Percentiles rank a stretch among this genome's conserved stretches.
phyloP scores from a whole-genome alignment of 2,329 filamentous ascomycete species.

The Colletotrichum sp. region DNA sequence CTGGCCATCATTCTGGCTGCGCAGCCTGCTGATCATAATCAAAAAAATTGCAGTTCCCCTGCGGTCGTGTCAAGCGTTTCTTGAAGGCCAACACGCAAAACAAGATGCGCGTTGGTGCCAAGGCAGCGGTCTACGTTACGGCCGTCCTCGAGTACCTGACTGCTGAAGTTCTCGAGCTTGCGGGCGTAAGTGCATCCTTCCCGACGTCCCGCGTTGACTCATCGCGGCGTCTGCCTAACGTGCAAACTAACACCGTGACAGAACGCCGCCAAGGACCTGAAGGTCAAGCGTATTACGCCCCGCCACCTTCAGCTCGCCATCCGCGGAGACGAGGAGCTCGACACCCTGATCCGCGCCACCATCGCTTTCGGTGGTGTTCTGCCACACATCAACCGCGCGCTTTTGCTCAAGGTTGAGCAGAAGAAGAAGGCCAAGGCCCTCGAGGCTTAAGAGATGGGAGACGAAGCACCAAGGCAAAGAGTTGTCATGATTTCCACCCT shows the following conservation, averaged over 20 bases:
- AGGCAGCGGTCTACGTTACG: slow-evolving; percentile 97
- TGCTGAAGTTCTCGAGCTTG: slow-evolving; percentile 95
- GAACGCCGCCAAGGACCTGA: slow-evolving; percentile 99
- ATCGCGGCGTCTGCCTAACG: slow-evolving; percentile 3
- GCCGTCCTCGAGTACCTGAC: slow-evolving; percentile 98
- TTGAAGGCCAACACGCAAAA: slow-evolving; percentile 99
- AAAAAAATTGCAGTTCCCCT: slow-evolving; percentile 78
- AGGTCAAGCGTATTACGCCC: slow-evolving; percentile 99
- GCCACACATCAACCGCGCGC: slow-evolving; percentile 97
- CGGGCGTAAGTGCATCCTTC: slow-evolving; percentile 68
- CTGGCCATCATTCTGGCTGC: not conserved
- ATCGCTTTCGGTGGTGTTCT: slow-evolving; percentile 98
- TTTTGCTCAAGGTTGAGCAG: slow-evolving; percentile 94
- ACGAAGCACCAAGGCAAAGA: not conserved
- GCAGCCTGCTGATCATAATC: not conserved
- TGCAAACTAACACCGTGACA: slow-evolving; percentile 31
- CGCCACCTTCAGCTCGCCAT: slow-evolving; percentile 98
- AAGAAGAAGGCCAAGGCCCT: slow-evolving; percentile 81
- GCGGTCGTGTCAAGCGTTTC: slow-evolving; percentile 99
- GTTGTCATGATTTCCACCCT: slow-evolving; percentile 24
- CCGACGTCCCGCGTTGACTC: slow-evolving; percentile 1
- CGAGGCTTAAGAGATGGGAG: slow-evolving; percentile 17
- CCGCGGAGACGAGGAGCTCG: slow-evolving; percentile 96
- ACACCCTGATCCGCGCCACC: slow-evolving; percentile 95
- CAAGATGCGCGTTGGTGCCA: slow-evolving; percentile 99